Base-by-base conservation (phyloP, 2,329 filamentous ascomycete genomes). In the Pseudogymnoascus sp. region DNA sequence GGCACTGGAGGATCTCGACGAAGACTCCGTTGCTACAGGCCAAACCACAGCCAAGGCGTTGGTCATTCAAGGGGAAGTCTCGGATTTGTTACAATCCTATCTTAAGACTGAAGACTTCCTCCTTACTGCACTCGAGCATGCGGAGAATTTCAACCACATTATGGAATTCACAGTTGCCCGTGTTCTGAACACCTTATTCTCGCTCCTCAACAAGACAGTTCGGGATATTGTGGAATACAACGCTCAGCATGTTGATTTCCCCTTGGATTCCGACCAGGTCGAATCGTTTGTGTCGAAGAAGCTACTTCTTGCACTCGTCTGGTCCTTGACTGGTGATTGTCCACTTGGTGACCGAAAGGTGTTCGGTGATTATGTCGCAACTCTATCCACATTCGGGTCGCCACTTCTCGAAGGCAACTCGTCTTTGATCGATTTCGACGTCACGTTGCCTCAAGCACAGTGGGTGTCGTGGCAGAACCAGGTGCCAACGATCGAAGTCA, bases 141-240 rank as follows among this genome's bases (percentile, higher is more conserved):
- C 93, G 3, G 83, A 85, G 70, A 80, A 80, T 38, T 96, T 91
- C 78, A 90, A 88, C 67, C 95, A 99, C 75, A 99, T 99, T 74
- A 99, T 99, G 95, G 91, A 97, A 69, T 99, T 95, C 73, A 97
- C 95, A 0, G 84, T 90, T 60, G 91, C 93, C 60, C 90, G 95
- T 63, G 93, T 91, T 3, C 83, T 99, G 37, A 95, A 88, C 66
- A 99, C 95, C 0, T 79, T 99, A 18, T 99, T 99, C 80, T 97
- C 93, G 46, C 82, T 99, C 25, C 79, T 99, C 64, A 97, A 97
- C 77, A 97, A 99, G 78, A 85, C 89, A 43, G 96, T 93, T 66
- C 87, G 93, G 66, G 92, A 93, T 65, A 85, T 97, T 60, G 87
- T 99, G 65, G 95, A 99, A 77, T 97, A 99, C 79, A 97, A 99